A percentile compares a stretch with the other conserved stretches of the same genome.
These are phyloP conservation scores for Priceomyces castillae DNA, from an alignment of 805 yeast genomes.

Conservation along the genomic window DNA sequence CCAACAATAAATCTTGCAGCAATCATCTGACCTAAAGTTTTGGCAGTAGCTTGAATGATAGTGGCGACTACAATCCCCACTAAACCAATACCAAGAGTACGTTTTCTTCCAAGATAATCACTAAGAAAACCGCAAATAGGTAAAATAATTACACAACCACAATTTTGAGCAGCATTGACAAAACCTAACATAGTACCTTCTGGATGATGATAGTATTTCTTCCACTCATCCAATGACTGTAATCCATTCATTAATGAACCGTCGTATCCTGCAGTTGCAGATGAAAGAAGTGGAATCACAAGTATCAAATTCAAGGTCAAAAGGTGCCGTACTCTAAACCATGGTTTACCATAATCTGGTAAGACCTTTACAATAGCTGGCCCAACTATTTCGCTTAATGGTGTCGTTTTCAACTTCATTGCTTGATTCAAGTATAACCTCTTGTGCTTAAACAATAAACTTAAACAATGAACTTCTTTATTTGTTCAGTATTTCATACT, in stretches of 20 bases:
- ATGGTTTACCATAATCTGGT: slow-evolving; percentile 17
- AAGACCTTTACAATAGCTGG: slow-evolving; percentile 17
- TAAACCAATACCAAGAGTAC: slow-evolving; percentile 23
- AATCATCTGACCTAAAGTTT: slow-evolving; percentile 37
- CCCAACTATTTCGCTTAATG: slow-evolving; percentile 12
- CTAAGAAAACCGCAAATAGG: slow-evolving; percentile 9
- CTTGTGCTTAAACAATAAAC: too few species aligned
- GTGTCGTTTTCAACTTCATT: slow-evolving; percentile 11
- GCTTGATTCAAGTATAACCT: too few species aligned
- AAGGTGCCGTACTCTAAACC: slow-evolving; percentile 35
- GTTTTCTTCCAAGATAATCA: slow-evolving; percentile 29
- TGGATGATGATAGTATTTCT: slow-evolving; percentile 26
- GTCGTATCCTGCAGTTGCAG: slow-evolving; percentile 46
- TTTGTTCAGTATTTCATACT: too few species aligned
- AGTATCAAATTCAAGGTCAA: slow-evolving; percentile 14
- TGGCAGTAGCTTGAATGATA: slow-evolving; percentile 36
- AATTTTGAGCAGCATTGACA: slow-evolving; percentile 28
- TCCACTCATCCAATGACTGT: too few species aligned
- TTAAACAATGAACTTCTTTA: too few species aligned
- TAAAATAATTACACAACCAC: slow-evolving; percentile 9
- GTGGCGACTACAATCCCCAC: slow-evolving; percentile 29
- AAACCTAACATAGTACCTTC: slow-evolving; percentile 34
- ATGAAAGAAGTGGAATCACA: slow-evolving; percentile 19
- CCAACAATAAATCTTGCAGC: slow-evolving; percentile 49
- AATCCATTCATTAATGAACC: slow-evolving; percentile 47